A percentile compares a stretch with the other conserved stretches of the same genome.
Conservation (phyloP, 2,329 filamentous ascomycete species). For the Penicillium expansum region DNA sequence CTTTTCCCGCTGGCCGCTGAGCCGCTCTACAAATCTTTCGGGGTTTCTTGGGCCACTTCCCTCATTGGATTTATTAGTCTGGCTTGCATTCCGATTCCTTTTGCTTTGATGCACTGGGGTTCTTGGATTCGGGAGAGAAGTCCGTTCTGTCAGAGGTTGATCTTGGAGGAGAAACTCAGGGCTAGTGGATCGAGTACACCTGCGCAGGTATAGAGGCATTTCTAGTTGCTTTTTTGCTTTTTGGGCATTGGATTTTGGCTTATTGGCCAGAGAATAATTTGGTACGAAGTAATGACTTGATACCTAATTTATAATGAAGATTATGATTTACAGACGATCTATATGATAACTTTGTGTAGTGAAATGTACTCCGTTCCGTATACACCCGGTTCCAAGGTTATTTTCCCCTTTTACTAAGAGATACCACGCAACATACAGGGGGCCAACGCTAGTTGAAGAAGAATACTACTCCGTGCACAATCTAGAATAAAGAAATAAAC, state of each 20-base stretch:
- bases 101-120: conserved; percentile 35
- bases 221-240: not conserved
- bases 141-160: conserved; percentile 31
- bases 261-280: not conserved
- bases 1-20: conserved; percentile 54
- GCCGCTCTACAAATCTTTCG: conserved; percentile 38
- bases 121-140: conserved; percentile 30
- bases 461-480: too few species aligned
- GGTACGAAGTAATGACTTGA: not conserved
- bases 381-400: not conserved
- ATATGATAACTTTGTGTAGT: too few species aligned
- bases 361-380: too few species aligned
- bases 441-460: not conserved
- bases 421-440: not conserved
- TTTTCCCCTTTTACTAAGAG: not conserved
- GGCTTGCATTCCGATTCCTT: conserved; percentile 41
- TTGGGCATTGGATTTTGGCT: not conserved
- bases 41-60: conserved; percentile 44
- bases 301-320: not conserved
- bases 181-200: conserved; percentile 16
- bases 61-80: conserved; percentile 42
- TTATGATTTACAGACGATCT: not conserved
- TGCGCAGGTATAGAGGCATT: conserved; percentile 7
- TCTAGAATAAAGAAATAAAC: not conserved
- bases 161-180: conserved; percentile 22